A percentile compares a stretch with the other conserved stretches of the same genome.
Evolutionary conservation across 345 rosid genomes (phyloP).

Genomic region (Salix dunnii): DNA sequence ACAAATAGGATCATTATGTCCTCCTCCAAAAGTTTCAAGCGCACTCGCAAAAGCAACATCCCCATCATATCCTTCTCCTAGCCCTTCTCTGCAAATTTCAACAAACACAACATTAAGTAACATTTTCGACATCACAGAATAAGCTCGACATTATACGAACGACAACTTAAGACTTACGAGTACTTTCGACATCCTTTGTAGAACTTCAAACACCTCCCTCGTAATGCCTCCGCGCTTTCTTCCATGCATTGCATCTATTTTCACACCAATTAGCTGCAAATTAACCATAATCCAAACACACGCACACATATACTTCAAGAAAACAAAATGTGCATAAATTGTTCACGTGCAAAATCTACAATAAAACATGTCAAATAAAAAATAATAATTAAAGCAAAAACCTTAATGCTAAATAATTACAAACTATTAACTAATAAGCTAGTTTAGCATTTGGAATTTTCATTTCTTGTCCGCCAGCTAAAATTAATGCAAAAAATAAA

Average conservation of each 20-base stretch:
- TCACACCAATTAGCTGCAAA: slow-evolving; percentile 19
- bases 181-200: slow-evolving; percentile 64
- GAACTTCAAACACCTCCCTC: slow-evolving; percentile 55
- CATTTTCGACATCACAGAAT: neutral
- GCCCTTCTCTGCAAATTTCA: slow-evolving; percentile 50
- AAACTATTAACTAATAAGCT: neutral
- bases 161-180: slow-evolving; percentile 36
- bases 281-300: neutral
- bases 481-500: no score
- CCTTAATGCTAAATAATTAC: neutral
- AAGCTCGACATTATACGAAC: neutral
- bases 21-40: slow-evolving; percentile 70
- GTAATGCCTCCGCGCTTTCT: slow-evolving; percentile 56
- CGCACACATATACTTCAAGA: no score
- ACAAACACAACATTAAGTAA: neutral
- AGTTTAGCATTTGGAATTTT: no score
- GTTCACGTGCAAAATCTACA: no score
- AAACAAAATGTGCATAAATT: no score
- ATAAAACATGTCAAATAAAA: no score
- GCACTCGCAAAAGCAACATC: slow-evolving; percentile 65
- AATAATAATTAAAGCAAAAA: neutral
- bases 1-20: slow-evolving; percentile 63
- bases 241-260: slow-evolving; percentile 57
- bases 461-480: no score
- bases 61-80: slow-evolving; percentile 54